Evolutionary conservation across 805 yeast genomes (phyloP), one percentile per base, ranked within the genome.

Genomic region (Priceomyces haplophilus): DNA sequence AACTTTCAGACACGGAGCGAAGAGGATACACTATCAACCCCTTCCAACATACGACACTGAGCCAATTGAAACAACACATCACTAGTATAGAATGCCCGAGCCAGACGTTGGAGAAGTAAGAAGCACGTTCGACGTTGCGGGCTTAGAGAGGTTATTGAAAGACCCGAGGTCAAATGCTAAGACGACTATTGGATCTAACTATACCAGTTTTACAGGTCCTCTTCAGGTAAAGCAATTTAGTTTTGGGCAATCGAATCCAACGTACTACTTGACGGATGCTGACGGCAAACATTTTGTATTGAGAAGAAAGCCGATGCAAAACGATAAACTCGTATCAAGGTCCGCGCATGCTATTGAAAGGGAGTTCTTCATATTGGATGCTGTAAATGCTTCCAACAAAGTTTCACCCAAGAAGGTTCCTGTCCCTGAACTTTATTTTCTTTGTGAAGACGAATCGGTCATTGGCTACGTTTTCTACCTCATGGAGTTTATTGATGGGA

Each of bases 241-340:
- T 20, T 78, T 75, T 55, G 86, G 86, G 12, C 86, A 80, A 55
- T 75, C 82, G 1, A 80, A 80, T 53, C 86, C 85, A 10, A 79
- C 84, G 1, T 80, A 79, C 53, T 67, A 76, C 21, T 42, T 79
- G 19, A 59, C 54, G 2, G 82, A 78, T 47, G 54, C 65, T 2
- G 46, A 47, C 4, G 68, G 68, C 1, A 59, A 54, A 21, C 60
- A 65, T 32, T 72, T 67, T 41, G 85, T 80, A 2, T 64, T 80
- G 39, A 62, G 86, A 43, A 66, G 80, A 48, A 80, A 80, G 52
- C 86, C 86, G 0, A 67, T 73, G 6, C 58, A 75, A 2, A 76
- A 75, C 48, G 65, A 65, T 27, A 64, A 73, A 43, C 62, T 80
- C 36, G 72, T 79, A 13, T 72, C 80, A 13, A 73, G 67, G 48